Evolutionary conservation across 2,329 filamentous ascomycete species (phyloP).

Genomic region (Drechslerella dactyloides): DNA sequence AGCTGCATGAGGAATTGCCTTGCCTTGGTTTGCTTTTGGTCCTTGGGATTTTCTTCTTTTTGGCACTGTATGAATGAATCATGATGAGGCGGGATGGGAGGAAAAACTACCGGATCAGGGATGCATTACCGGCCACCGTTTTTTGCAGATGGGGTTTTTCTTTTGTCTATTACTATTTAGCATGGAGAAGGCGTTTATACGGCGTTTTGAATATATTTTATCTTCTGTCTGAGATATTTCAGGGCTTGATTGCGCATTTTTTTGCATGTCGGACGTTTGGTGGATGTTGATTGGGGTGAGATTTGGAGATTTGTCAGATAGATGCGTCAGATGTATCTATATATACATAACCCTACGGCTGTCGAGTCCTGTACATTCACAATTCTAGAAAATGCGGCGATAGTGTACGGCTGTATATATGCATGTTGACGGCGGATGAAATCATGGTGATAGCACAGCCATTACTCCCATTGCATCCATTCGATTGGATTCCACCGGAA

Average conservation of each 20-base stretch:
- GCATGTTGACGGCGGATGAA: too few species aligned
- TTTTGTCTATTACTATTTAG: slow-evolving; percentile 9
- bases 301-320: neutral
- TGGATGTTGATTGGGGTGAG: slow-evolving; percentile 11
- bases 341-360: too few species aligned
- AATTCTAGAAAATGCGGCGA: too few species aligned
- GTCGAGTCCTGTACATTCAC: too few species aligned
- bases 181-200: slow-evolving; percentile 46
- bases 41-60: too few species aligned
- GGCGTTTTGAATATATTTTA: slow-evolving; percentile 25
- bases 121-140: slow-evolving; percentile 28
- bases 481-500: too few species aligned
- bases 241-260: neutral
- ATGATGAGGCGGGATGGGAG: neutral
- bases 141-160: slow-evolving; percentile 17
- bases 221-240: neutral
- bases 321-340: too few species aligned
- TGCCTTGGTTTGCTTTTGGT: slow-evolving; percentile 6
- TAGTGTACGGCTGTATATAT: too few species aligned
- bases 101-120: neutral
- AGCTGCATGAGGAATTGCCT: too few species aligned
- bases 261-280: slow-evolving; percentile 10
- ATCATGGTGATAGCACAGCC: too few species aligned
- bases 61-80: neutral
- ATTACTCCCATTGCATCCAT: too few species aligned